Base-by-base conservation (phyloP, 768 basidiomycete species). In the Mycena olivaceomarginata region DNA sequence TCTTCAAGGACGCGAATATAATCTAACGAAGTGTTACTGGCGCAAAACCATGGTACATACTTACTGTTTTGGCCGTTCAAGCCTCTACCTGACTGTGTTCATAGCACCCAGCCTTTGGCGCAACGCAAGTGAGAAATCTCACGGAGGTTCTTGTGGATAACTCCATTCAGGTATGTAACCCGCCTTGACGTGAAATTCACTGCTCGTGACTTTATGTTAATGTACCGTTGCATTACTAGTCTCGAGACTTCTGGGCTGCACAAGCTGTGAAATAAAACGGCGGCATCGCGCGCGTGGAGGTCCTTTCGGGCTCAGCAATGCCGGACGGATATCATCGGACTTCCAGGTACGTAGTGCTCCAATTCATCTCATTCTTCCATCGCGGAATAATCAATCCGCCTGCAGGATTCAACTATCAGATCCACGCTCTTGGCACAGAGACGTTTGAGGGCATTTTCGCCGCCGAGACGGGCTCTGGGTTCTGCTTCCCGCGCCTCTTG, bases 241-340 rank as follows among this genome's bases (percentile, higher is more conserved):
- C 92, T 22, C 87, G 91, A 57, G 91, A 92, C 70, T 76, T 89
- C 63, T 90, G 88, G 90, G 78, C 77, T 0, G 66, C 79, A 2
- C 85, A 90, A 75, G 84, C 86, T 25, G 70, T 80, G 22, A 83
- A 83, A 45, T 45, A 2, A 43, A 76, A 85, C 64, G 82, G 81
- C 12, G 80, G 65, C 48, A 74, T 60, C 1, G 83, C 77, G 6
- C 84, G 83, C 9, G 85, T 95, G 46, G 93, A 97, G 51, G 90
- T 92, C 4, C 85, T 94, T 46, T 85, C 87, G 5, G 93, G 91
- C 85, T 96, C 4, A 92, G 91, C 53, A 91, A 90, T 70, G 90
- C 91, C 65, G 95, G 5, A 86, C 96, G 11, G 96, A 96, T 77
- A 91, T 95, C 70, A 96, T 97, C 67, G 95, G 95, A 11, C 86